Conservation (phyloP, 2,329 filamentous ascomycete genomes). For the Didymosphaeria variabile region DNA sequence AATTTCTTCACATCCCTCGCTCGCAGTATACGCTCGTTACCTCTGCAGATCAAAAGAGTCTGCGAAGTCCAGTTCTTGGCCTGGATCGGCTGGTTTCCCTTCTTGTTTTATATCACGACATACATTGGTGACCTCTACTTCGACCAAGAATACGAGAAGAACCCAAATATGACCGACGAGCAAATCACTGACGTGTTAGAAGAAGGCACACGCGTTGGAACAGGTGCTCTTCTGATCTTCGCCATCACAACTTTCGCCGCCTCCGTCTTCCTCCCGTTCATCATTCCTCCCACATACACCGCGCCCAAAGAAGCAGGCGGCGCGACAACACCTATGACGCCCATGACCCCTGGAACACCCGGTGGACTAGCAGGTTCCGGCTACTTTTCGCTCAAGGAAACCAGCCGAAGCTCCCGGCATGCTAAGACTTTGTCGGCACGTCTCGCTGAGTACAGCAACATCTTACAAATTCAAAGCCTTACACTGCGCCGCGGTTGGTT, state of each 20-base stretch:
- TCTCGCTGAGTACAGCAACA: conserved; percentile 58
- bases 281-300: conserved; percentile 82
- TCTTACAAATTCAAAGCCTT: conserved; percentile 79
- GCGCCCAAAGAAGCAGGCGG: conserved; percentile 48
- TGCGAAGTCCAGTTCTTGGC: conserved; percentile 73
- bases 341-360: conserved; percentile 45
- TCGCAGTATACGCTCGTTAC: conserved; percentile 78
- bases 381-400: conserved; percentile 42
- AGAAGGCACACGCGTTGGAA: conserved; percentile 83
- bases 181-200: conserved; percentile 86
- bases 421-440: conserved; percentile 35
- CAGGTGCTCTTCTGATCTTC: conserved; percentile 88
- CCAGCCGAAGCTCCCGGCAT: conserved; percentile 26
- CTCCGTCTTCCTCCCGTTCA: conserved; percentile 84
- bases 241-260: conserved; percentile 83
- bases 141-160: conserved; percentile 78
- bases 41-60: conserved; percentile 82
- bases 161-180: conserved; percentile 78
- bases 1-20: conserved; percentile 83
- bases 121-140: conserved; percentile 94
- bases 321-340: conserved; percentile 53
- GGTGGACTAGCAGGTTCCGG: conserved; percentile 44
- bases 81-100: conserved; percentile 96
- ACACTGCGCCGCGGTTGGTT: conserved; percentile 92
- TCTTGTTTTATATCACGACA: conserved; percentile 93